Percentiles rank a stretch among this genome's conserved stretches.
Evolutionary conservation across 805 yeast species (phyloP).

Genomic region (Yarrowia deformans): DNA sequence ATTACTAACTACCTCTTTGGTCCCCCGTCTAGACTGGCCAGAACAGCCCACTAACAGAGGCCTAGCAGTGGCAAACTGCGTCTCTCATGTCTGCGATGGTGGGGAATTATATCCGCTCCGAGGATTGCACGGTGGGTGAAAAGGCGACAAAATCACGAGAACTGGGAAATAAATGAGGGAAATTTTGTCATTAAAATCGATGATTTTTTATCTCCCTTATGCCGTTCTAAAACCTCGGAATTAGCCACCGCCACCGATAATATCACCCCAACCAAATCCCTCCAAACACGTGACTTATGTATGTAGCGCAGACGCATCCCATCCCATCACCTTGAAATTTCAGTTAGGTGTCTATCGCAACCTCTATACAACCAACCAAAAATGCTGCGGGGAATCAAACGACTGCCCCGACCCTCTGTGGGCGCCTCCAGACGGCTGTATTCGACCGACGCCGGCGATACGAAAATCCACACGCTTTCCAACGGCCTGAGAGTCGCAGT

Average conservation of each 20-base stretch:
- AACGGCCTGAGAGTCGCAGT: slow-evolving; percentile 87
- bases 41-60: slow-evolving; percentile 1
- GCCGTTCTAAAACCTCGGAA: neutral
- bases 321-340: neutral
- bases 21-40: neutral
- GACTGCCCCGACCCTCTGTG: neutral
- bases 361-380: neutral
- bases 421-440: slow-evolving; percentile 2
- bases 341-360: slow-evolving; percentile 6
- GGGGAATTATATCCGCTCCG: slow-evolving; percentile 2
- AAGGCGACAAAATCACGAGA: no score
- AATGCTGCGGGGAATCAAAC: slow-evolving; percentile 36
- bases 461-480: slow-evolving; percentile 53
- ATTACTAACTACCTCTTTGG: neutral
- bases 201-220: neutral
- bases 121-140: no score
- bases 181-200: neutral
- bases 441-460: slow-evolving; percentile 30
- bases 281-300: neutral
- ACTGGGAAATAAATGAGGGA: neutral
- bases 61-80: slow-evolving; percentile 10
- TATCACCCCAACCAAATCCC: no score
- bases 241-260: no score
- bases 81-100: neutral
- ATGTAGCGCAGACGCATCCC: neutral